Percentiles rank a stretch among this genome's conserved stretches.
Evolutionary conservation across 2,329 filamentous ascomycete genomes (phyloP).

Genomic region (Fusarium coicis): DNA sequence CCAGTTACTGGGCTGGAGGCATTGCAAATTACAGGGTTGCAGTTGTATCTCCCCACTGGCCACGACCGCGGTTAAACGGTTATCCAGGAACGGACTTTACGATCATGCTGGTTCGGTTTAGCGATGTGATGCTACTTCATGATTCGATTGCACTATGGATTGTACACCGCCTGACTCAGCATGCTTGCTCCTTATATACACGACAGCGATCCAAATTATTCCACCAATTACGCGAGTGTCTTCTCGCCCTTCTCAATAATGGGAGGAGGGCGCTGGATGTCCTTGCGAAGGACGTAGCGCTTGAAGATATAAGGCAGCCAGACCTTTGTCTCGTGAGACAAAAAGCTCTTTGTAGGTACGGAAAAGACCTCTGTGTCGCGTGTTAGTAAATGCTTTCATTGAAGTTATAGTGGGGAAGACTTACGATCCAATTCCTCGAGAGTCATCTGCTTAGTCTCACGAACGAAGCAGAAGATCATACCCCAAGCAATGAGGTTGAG

Average conservation of each 20-base stretch:
- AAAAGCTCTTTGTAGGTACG: conserved; percentile 57
- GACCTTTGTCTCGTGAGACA: conserved; percentile 46
- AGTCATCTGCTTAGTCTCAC: conserved; percentile 66
- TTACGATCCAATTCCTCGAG: conserved; percentile 61
- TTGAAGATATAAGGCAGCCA: conserved; percentile 37
- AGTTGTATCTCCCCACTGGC: too few relatives aligned
- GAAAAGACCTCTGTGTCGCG: conserved; percentile 52
- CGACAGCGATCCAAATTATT: neutral
- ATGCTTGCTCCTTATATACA: neutral
- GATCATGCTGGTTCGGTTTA: neutral
- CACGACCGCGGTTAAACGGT: neutral
- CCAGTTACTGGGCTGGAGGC: too few relatives aligned
- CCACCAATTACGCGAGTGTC: neutral
- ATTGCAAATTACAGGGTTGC: too few relatives aligned
- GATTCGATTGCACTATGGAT: neutral
- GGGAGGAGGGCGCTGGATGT: conserved; percentile 1
- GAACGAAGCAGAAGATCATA: conserved; percentile 61
- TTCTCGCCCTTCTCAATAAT: conserved; percentile 22
- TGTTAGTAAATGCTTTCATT: neutral
- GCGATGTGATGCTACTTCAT: neutral
- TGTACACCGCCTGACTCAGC: neutral
- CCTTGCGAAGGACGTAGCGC: conserved; percentile 22
- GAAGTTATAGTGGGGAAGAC: accelerated
- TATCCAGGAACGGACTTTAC: too few relatives aligned
- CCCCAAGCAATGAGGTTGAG: conserved; percentile 65